phyloP scores from a whole-genome alignment of 2,329 filamentous ascomycete genomes.

The Trichoderma sp. region DNA sequence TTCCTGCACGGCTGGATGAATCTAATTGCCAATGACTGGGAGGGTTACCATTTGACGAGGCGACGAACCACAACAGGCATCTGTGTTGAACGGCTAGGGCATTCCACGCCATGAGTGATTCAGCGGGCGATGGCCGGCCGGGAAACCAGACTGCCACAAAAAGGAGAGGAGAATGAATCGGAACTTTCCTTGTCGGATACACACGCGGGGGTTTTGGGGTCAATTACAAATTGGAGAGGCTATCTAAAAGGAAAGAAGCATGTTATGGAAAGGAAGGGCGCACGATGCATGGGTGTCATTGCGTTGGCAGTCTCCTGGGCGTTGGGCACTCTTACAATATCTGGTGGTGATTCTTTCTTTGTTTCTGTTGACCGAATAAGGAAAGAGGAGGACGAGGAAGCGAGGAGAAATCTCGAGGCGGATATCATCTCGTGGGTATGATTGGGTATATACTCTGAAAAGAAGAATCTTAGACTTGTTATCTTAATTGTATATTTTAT shows the following conservation, averaged over 20 bases:
- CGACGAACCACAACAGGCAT: constrained; percentile 27
- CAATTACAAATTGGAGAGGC: constrained; percentile 12
- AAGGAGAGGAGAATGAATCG: constrained; percentile 6
- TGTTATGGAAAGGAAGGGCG: constrained; percentile 24
- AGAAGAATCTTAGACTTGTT: constrained; percentile 27
- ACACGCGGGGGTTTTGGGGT: constrained; percentile 2
- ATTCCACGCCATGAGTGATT: not conserved
- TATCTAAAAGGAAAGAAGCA: constrained; percentile 20
- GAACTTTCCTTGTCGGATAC: constrained; percentile 11
- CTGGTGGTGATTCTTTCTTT: constrained; percentile 11
- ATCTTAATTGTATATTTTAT: not conserved
- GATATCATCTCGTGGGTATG: constrained; percentile 18
- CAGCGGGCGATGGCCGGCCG: not conserved
- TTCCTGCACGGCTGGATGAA: constrained; percentile 24
- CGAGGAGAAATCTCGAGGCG: constrained; percentile 15
- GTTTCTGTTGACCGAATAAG: not conserved
- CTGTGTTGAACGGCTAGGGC: not conserved
- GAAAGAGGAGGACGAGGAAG: not conserved
- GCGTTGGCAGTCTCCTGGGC: constrained; percentile 28
- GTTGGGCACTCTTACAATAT: constrained; percentile 29
- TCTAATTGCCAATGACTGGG: constrained; percentile 23
- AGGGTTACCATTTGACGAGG: constrained; percentile 24
- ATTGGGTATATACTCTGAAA: constrained; percentile 29
- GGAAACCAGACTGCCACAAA: constrained; percentile 8
- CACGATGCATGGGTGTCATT: constrained; percentile 28